These are phyloP conservation scores for Verticillium dahliae DNA, from an alignment of 2,329 filamentous ascomycete genomes.

Conservation along the genomic window DNA sequence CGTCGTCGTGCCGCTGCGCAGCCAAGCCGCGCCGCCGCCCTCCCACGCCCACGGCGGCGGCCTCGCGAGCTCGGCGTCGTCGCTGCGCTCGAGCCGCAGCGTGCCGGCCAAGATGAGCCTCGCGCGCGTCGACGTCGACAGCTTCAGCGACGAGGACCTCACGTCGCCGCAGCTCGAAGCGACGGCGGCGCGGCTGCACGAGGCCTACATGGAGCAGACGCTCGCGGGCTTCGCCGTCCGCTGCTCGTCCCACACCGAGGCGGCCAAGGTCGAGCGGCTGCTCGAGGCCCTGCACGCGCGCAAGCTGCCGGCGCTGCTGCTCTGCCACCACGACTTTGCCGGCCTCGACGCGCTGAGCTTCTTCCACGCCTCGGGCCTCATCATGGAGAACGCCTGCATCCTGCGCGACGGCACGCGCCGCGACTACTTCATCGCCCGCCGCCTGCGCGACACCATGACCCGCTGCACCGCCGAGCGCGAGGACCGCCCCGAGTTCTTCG, in stretches of 20 bases:
- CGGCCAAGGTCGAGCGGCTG: slow-evolving; percentile 7
- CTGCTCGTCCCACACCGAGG: background rate
- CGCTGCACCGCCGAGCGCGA: slow-evolving; percentile 21
- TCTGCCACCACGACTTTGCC: slow-evolving; percentile 14
- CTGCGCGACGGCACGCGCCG: slow-evolving; percentile 29
- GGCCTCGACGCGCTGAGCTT: slow-evolving; percentile 19
- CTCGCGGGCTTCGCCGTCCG: slow-evolving; percentile 12
- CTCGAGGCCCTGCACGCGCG: background rate
- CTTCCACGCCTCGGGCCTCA: slow-evolving; percentile 25
- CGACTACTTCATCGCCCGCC: slow-evolving; percentile 33
- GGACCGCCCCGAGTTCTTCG: slow-evolving; percentile 24
- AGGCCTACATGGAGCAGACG: slow-evolving; percentile 8
- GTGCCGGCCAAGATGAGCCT: slow-evolving; percentile 6
- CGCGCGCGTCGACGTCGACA: slow-evolving; percentile 11
- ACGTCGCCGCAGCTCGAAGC: background rate
- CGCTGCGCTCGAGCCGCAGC: slow-evolving; percentile 4
- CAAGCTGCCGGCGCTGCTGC: slow-evolving; percentile 11
- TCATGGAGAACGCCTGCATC: slow-evolving; percentile 35
- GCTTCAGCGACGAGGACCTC: slow-evolving; percentile 4
- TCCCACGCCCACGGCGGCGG: background rate
- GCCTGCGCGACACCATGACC: slow-evolving; percentile 23
- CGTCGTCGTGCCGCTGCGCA: slow-evolving; percentile 9
- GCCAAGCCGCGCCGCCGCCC: background rate
- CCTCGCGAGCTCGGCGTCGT: background rate
- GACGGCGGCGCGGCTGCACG: slow-evolving; percentile 8